These are phyloP conservation scores for Pseudogymnoascus sp. DNA, from an alignment of 2,329 filamentous ascomycete genomes.

Conservation along the genomic window DNA sequence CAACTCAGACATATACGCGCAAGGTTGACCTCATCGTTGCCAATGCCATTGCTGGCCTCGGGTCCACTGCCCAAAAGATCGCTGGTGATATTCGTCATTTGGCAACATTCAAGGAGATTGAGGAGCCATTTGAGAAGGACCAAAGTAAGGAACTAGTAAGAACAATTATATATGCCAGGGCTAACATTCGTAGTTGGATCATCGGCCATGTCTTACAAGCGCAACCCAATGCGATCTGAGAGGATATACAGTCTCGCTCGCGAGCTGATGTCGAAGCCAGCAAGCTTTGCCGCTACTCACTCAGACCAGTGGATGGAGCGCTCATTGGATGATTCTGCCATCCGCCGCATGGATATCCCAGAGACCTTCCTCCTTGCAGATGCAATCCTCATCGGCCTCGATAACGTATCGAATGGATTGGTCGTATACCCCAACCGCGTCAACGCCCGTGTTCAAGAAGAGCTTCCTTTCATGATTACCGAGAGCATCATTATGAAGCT, in stretches of 20 bases:
- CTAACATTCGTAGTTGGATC: slow-evolving; percentile 42
- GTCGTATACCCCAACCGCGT: slow-evolving; percentile 76
- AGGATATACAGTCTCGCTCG: slow-evolving; percentile 40
- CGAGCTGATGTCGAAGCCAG: slow-evolving; percentile 33
- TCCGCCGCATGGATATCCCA: slow-evolving; percentile 55
- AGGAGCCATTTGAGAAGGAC: slow-evolving; percentile 73
- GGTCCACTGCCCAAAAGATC: slow-evolving; percentile 70
- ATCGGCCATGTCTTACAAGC: slow-evolving; percentile 49
- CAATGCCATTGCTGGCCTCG: slow-evolving; percentile 73
- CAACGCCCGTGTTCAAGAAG: slow-evolving; percentile 56
- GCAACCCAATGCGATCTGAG: slow-evolving; percentile 43
- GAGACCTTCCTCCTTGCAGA: slow-evolving; percentile 63
- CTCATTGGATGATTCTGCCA: slow-evolving; percentile 36
- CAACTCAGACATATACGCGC: slow-evolving; percentile 62
- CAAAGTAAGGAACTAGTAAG: slow-evolving; percentile 41
- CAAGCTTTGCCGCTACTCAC: slow-evolving; percentile 50
- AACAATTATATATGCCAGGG: neutral
- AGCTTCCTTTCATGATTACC: slow-evolving; percentile 83
- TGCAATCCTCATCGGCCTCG: slow-evolving; percentile 56
- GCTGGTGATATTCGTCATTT: slow-evolving; percentile 67
- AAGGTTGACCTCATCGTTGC: slow-evolving; percentile 75
- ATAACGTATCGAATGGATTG: slow-evolving; percentile 61
- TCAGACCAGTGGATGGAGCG: slow-evolving; percentile 67
- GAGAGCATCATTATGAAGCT: slow-evolving; percentile 71
- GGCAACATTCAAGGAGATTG: slow-evolving; percentile 71